A percentile compares a stretch with the other conserved stretches of the same genome.
These are phyloP conservation scores for Verticillium dahliae DNA, from an alignment of 2,329 filamentous ascomycete genomes.

Conservation along the genomic window DNA sequence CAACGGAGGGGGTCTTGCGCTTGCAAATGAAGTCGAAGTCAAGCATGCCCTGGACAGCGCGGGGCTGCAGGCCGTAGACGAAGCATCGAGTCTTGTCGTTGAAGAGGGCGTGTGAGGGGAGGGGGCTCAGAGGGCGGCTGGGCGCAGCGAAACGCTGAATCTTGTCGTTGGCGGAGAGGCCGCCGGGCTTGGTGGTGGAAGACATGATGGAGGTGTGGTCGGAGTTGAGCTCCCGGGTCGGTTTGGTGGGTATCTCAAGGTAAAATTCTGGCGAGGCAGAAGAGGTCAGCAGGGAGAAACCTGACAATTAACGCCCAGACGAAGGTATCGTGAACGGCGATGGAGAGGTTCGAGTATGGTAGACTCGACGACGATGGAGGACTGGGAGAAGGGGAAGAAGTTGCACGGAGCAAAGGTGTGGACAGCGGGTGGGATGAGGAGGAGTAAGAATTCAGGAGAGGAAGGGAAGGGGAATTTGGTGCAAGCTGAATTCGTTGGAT, in stretches of 20 bases:
- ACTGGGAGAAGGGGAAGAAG: not conserved
- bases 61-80: conserved; percentile 97
- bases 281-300: conserved; percentile 11
- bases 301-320: conserved; percentile 10
- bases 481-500: conserved; percentile 14
- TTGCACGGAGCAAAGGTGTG: conserved; percentile 7
- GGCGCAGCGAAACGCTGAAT: conserved; percentile 93
- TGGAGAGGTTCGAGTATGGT: not conserved
- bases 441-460: conserved; percentile 8
- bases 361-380: not conserved
- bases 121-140: conserved; percentile 85
- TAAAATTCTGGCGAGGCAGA: conserved; percentile 12
- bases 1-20: conserved; percentile 90
- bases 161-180: conserved; percentile 88
- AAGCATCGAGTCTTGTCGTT: conserved; percentile 99
- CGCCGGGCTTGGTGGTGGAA: conserved; percentile 40
- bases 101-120: conserved; percentile 86
- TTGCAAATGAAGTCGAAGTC: conserved; percentile 99
- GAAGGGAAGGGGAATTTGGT: conserved; percentile 8
- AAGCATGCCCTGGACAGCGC: conserved; percentile 87
- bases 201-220: not conserved
- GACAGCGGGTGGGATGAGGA: not conserved
- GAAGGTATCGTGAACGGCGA: conserved; percentile 1
- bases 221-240: conserved; percentile 3
- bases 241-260: conserved; percentile 8